phyloP scores from a whole-genome alignment of 2,329 filamentous ascomycete species.

The Colletotrichum zoysiae region DNA sequence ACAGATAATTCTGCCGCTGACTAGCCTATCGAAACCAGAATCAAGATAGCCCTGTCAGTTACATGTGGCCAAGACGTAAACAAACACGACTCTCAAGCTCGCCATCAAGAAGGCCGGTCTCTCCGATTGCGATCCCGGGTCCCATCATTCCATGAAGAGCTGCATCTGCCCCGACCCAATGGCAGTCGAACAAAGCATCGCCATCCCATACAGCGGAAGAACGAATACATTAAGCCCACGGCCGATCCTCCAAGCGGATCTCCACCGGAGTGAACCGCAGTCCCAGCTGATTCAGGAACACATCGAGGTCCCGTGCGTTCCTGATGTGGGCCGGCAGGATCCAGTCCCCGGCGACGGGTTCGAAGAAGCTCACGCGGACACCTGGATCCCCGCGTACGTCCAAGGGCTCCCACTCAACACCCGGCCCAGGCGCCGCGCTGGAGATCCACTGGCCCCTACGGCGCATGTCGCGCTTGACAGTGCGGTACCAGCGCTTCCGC shows the following conservation, averaged over 20 bases:
- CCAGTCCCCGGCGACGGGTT: neutral
- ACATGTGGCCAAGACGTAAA: neutral
- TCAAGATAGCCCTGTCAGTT: neutral
- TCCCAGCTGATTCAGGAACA: conserved; percentile 17
- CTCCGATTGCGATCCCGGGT: neutral
- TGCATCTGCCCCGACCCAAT: no score
- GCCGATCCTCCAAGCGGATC: neutral
- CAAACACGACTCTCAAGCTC: neutral
- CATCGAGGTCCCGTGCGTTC: neutral
- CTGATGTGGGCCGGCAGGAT: neutral
- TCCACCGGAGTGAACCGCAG: neutral
- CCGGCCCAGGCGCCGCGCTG: neutral
- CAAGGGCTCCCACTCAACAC: neutral
- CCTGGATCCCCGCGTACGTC: no score
- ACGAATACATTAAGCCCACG: neutral
- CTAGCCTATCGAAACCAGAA: neutral
- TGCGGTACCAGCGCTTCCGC: neutral
- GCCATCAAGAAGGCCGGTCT: neutral
- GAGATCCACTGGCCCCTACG: neutral
- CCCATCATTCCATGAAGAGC: neutral
- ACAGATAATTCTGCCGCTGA: neutral
- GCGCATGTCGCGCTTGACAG: neutral
- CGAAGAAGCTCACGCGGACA: neutral
- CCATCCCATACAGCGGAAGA: no score
- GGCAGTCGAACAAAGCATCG: no score